phyloP scores from a whole-genome alignment of 805 yeast genomes.

The Ogataea wickerhamii region DNA sequence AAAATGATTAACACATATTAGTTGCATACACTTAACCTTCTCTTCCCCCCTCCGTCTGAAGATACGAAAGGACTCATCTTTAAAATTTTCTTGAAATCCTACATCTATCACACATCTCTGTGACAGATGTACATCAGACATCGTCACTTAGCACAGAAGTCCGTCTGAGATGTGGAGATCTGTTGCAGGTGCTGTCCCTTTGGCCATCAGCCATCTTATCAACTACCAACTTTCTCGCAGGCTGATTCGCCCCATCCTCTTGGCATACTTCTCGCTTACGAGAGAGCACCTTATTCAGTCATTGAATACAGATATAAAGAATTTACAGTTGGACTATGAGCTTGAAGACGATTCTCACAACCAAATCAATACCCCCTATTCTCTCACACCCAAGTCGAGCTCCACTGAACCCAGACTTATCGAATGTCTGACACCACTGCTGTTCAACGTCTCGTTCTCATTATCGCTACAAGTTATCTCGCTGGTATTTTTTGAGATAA shows the following conservation, averaged over 20 bases:
- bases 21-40: no score
- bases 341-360: not conserved
- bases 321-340: not conserved
- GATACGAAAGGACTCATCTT: no score
- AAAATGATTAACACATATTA: no score
- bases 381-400: not conserved
- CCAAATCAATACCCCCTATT: conserved; percentile 1
- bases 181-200: conserved; percentile 10
- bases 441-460: conserved; percentile 26
- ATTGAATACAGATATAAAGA: conserved; percentile 12
- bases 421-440: conserved; percentile 3
- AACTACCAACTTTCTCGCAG: conserved; percentile 17
- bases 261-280: conserved; percentile 11
- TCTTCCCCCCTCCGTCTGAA: no score
- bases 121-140: no score
- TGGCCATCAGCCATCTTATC: conserved; percentile 12
- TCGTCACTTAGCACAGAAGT: no score
- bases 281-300: conserved; percentile 3
- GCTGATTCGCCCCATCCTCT: conserved; percentile 14
- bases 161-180: conserved; percentile 14
- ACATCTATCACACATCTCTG: no score
- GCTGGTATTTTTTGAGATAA: conserved; percentile 29
- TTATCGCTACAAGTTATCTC: conserved; percentile 27
- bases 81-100: no score
- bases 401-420: not conserved